A percentile compares a stretch with the other conserved stretches of the same genome.
phyloP scores from a whole-genome alignment of 23 red algal genomes.

The Chondrus crispus region DNA sequence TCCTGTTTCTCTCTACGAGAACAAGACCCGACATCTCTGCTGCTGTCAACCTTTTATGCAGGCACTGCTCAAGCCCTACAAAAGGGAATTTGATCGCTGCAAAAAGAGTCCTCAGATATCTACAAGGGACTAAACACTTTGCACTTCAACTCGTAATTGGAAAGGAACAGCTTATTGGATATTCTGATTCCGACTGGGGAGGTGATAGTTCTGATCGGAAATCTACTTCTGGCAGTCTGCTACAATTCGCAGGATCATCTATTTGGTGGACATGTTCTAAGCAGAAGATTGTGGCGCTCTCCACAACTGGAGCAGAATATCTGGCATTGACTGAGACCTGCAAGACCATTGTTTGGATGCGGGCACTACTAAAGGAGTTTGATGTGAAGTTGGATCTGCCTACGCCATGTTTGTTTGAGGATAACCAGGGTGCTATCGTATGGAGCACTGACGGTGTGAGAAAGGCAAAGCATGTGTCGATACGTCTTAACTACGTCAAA shows the following conservation, averaged over 20 bases:
- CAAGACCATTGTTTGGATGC: background rate
- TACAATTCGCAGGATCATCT: background rate
- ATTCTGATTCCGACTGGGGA: no score
- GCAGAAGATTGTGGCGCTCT: background rate
- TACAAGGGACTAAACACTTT: background rate
- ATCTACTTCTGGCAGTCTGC: background rate
- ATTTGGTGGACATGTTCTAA: background rate
- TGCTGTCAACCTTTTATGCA: background rate
- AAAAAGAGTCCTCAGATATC: conserved; percentile 9
- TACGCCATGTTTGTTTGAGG: background rate
- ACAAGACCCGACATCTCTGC: conserved; percentile 9
- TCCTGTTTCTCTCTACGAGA: background rate
- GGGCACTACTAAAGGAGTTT: background rate
- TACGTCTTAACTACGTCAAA: conserved; percentile 3
- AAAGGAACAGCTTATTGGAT: no score
- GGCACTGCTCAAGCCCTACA: background rate
- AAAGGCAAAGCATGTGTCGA: conserved; percentile 15
- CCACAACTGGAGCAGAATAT: background rate
- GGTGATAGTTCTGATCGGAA: background rate
- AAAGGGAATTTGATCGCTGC: background rate
- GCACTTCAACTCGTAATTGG: no score
- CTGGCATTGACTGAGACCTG: background rate
- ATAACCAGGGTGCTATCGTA: background rate
- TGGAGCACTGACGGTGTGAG: background rate
- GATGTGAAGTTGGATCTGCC: background rate